Percentiles rank a stretch among this genome's conserved stretches.
Conservation (phyloP, 2,329 filamentous ascomycete species). For the Acephala macrosclerotiorum region DNA sequence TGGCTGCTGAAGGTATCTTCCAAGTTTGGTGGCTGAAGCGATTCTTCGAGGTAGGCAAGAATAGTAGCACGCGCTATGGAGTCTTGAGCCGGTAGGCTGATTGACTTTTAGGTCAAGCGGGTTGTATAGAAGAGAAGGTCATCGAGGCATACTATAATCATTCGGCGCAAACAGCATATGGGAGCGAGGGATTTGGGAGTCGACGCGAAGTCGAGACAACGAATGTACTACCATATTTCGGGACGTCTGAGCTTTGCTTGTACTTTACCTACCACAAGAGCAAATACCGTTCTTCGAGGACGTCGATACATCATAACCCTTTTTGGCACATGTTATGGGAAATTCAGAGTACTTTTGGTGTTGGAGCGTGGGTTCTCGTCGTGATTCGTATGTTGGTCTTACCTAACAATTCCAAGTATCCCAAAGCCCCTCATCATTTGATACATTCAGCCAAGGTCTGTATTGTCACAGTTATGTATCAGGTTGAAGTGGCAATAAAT, state of each 20-base stretch:
- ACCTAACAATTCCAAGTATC: no score
- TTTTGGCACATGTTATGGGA: no score
- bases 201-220: conserved; percentile 19
- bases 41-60: conserved; percentile 81
- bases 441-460: no score
- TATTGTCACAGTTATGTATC: no score
- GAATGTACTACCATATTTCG: conserved; percentile 27
- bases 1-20: conserved; percentile 92
- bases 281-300: neutral
- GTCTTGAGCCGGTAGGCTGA: conserved; percentile 41
- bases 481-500: no score
- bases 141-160: conserved; percentile 26
- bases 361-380: no score
- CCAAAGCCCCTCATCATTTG: no score
- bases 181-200: conserved; percentile 21
- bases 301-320: neutral
- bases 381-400: no score
- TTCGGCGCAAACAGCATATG: conserved; percentile 37
- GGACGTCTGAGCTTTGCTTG: conserved; percentile 14
- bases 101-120: conserved; percentile 61
- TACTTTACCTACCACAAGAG: conserved; percentile 22
- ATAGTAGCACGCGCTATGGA: conserved; percentile 42
- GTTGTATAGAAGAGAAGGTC: conserved; percentile 57
- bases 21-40: conserved; percentile 99
- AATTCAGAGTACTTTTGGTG: no score